Evolutionary conservation across 495 filamentous ascomycete species (phyloP), one percentile per base, ranked within the genome.

Genomic region (Aeminium ludgeri): DNA sequence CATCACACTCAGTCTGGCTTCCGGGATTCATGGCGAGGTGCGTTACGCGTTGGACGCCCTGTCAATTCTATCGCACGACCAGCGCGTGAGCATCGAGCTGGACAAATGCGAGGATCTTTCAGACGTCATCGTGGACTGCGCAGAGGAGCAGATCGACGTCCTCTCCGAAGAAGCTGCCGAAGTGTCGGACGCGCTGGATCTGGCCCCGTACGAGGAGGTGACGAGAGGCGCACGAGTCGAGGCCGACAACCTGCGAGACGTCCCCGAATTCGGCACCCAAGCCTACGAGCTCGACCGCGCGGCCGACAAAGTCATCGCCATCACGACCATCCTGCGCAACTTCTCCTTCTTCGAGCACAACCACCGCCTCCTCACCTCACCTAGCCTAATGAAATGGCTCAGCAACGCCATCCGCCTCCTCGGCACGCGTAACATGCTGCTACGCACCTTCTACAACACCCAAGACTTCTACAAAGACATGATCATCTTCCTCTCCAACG

Each of bases 391-490:
- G 46, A 76, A 79, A 38, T 86, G 91, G 51, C 59, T 92, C 31
- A 80, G 81, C 18, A 72, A 73, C 16, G 70, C 85, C 25, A 87
- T 95, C 50, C 69, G 84, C 32, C 82, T 82, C 48, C 67, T 97
- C 20, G 87, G 89, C 29, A 95, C 87, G 3, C 77, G 84, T n/a
- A 78, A 82, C 49, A 78, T 82, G 68, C 68, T 95, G 30, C 61
- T 95, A 32, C 74, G 86, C 15, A 81, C 73, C 6, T 65, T 86
- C 47, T 62, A 65, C 44, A 89, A 93, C 59, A 87, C 81, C 3
- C 59, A 92, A 53, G 87, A 97, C 57, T 82, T 97, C 51, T 91
- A 92, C 81, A 97, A 97, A 59, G 89, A 97, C 59, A 66, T 86
- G 11, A 74, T 96, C 42, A 79, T 78, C 31, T 79, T 86, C 40